Base-by-base conservation (phyloP, 768 basidiomycete species). In the Amanita thiersii region DNA sequence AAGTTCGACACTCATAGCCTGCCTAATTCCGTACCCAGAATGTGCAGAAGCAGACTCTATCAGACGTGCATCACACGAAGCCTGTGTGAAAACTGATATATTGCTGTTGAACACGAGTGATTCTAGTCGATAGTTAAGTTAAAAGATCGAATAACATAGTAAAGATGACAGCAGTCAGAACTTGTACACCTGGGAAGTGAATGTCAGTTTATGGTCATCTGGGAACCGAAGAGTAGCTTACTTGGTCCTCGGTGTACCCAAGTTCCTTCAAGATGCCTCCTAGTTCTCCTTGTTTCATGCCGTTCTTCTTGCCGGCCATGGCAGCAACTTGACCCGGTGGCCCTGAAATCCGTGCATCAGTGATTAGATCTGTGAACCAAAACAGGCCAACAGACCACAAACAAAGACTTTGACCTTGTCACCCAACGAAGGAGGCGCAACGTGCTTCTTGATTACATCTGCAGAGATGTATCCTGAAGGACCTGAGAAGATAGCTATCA, bases 251-350 rank as follows among this genome's bases (percentile, higher is more conserved):
- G 6, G 69, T 81, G 58, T 94, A 99, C 26, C 89, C 91, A 69
- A 80, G 58, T 50, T 92, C 84, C 62, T 87, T 88, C 36, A 98
- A 70, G n/a, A 83, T 63, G 32, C 93, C 92, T 11, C 71, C 73
- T 14, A 96, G 55, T 46, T 77, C 75, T 18, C 92, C 93, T 61
- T 96, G 92, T 62, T 86, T 79, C 68, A 73, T 77, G 11, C 89
- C 88, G 3, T 77, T 81, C 66, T 98, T 98, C 59, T 84, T 78
- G 12, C 96, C 96, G 39, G 87, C 79, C 45, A 98, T 51, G 2
- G 89, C 76, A n/a, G 71, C 72, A n/a, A 97, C 85, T 59, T 96
- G 92, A 3, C 74, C 76, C 9, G 92, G 94, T 9, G 89, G 89
- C 5, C 88, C 84, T 81, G 44, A 6, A 36, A n/a, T n/a, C n/a